Evolutionary conservation across 768 basidiomycete species (phyloP), one percentile per base, ranked within the genome.

Genomic region (Favolaschia claudopus): DNA sequence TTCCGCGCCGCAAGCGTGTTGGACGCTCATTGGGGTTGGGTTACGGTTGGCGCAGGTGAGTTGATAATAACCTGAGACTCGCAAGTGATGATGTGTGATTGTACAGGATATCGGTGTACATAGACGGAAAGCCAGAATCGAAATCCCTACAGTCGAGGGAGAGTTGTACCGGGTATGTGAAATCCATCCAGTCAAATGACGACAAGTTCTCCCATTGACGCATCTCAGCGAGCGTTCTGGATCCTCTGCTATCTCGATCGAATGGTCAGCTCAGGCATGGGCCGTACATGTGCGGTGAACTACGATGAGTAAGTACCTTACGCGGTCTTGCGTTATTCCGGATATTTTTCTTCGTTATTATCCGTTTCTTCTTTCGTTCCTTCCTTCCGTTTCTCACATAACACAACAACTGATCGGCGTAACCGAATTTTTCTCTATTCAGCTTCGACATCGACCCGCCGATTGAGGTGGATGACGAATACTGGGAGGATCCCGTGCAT

Each of bases 391-490:
- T 7, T 17, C 20, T 50, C 13, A 9, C 34, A 27, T n/a, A n/a
- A n/a, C n/a, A n/a, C n/a, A n/a, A n/a, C n/a, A n/a, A n/a, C n/a
- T n/a, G n/a, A n/a, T n/a, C n/a, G n/a, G n/a, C n/a, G n/a, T n/a
- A n/a, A n/a, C n/a, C n/a, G n/a, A n/a, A n/a, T n/a, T n/a, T n/a
- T n/a, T n/a, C 36, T 25, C 22, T 1, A 25, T 17, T 34, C 55
- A 91, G 90, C 65, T 88, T 91, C 66, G 91, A 93, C 64, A 74
- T 89, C 10, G 91, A 92, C 51, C 72, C 86, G 2, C 84, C 82
- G 0, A 73, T 87, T 2, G 81, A 81, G 55, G 86, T 87, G 44
- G 82, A 84, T 63, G 89, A 91, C 63, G 88, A 89, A 67, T 91
- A 86, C 62, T 93, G 91, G 90, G 80, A 85, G 20, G 75, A 74